Percentiles rank a stretch among this genome's conserved stretches.
Conservation (phyloP, 805 yeast species). For the Geotrichum ghanense region DNA sequence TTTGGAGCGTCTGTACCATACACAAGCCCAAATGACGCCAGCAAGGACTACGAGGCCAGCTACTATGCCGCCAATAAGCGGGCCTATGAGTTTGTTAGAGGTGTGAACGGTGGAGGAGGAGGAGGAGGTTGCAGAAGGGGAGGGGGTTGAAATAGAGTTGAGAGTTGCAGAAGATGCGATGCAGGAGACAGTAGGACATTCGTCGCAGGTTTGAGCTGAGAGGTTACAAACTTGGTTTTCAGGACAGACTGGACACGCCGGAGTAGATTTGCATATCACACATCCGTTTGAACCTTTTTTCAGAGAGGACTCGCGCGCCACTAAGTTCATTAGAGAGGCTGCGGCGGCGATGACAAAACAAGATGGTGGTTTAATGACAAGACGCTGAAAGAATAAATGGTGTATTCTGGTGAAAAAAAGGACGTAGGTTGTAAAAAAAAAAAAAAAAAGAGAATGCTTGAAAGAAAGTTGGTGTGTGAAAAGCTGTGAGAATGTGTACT, state of each 20-base stretch:
- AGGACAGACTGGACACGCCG: constrained; percentile 1
- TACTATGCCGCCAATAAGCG: background rate
- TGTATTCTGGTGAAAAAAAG: too few relatives aligned
- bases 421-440: too few relatives aligned
- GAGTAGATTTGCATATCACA: constrained; percentile 1
- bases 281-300: background rate
- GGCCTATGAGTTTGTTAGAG: background rate
- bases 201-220: constrained; percentile 2
- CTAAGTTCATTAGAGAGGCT: too few relatives aligned
- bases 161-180: background rate
- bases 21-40: background rate
- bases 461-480: too few relatives aligned
- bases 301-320: background rate
- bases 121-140: background rate
- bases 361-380: too few relatives aligned
- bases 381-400: too few relatives aligned
- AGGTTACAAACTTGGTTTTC: background rate
- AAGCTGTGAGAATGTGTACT: too few relatives aligned
- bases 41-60: background rate
- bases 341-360: too few relatives aligned
- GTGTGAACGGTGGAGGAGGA: background rate
- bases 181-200: constrained; percentile 1
- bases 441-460: too few relatives aligned
- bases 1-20: background rate
- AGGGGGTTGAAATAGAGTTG: background rate